Evolutionary conservation across 1,284 basidiomycete species (phyloP).

Genomic region (Schizophyllum amplum): DNA sequence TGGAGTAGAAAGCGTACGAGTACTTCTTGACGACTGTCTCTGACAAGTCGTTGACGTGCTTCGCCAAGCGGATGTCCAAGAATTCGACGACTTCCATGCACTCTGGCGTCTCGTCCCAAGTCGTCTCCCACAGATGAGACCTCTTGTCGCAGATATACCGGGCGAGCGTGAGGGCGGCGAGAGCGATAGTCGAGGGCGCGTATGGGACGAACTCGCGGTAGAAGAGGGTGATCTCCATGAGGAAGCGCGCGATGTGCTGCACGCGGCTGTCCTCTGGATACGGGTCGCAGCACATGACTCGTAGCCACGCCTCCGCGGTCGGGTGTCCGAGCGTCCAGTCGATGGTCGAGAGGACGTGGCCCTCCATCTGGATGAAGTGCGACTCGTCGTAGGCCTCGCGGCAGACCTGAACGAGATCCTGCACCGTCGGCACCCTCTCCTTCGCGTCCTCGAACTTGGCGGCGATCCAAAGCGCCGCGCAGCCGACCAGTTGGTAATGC

Average conservation of each 20-base stretch:
- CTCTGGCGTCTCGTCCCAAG: slow-evolving; percentile 72
- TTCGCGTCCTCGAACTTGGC: slow-evolving; percentile 99
- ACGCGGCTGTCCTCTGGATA: slow-evolving; percentile 80
- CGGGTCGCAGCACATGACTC: slow-evolving; percentile 67
- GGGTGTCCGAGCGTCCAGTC: slow-evolving; percentile 97
- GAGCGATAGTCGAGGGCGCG: slow-evolving; percentile 80
- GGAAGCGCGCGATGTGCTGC: slow-evolving; percentile 90
- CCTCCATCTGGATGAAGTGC: slow-evolving; percentile 96
- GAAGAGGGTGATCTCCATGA: slow-evolving; percentile 98
- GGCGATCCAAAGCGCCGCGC: slow-evolving; percentile 97
- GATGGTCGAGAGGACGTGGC: slow-evolving; percentile 93
- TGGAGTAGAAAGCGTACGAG: slow-evolving; percentile 90
- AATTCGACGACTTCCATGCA: slow-evolving; percentile 73
- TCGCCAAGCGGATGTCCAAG: slow-evolving; percentile 80
- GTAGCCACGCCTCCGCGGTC: slow-evolving; percentile 95
- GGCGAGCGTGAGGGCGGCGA: slow-evolving; percentile 83
- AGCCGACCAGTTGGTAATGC: slow-evolving; percentile 98
- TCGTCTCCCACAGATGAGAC: slow-evolving; percentile 19
- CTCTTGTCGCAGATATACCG: slow-evolving; percentile 81
- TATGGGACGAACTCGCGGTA: slow-evolving; percentile 91
- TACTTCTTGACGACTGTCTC: slow-evolving; percentile 97
- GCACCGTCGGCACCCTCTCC: slow-evolving; percentile 92
- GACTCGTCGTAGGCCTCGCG: slow-evolving; percentile 93
- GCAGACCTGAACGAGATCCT: slow-evolving; percentile 92
- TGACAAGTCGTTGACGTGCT: slow-evolving; percentile 84